These are phyloP conservation scores for Cercospora zeina DNA, from an alignment of 2,329 filamentous ascomycete genomes.

Conservation along the genomic window DNA sequence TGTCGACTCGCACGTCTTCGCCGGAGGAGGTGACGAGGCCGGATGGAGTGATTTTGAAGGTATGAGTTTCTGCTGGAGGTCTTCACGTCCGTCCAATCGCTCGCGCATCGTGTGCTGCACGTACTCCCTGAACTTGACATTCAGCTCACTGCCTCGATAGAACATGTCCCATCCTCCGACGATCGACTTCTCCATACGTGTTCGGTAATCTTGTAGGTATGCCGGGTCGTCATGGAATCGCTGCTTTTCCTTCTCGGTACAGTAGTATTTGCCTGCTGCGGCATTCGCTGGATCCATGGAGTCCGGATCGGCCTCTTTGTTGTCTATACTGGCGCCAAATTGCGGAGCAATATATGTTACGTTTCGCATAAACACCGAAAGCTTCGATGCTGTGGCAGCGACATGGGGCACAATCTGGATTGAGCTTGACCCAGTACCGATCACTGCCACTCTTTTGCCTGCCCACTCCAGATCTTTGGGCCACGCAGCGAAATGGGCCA, in stretches of 20 bases:
- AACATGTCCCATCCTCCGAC: conserved; percentile 32
- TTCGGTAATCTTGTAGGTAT: conserved; percentile 40
- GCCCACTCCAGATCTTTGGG: conserved; percentile 44
- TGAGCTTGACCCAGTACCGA: conserved; percentile 32
- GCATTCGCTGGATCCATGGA: conserved; percentile 25
- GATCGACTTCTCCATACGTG: conserved; percentile 37
- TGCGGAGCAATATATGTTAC: conserved; percentile 41
- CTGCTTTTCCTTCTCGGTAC: conserved; percentile 39
- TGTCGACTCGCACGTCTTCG: conserved; percentile 32
- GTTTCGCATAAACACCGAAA: conserved; percentile 40
- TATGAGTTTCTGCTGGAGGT: conserved; percentile 57
- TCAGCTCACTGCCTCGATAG: conserved; percentile 24
- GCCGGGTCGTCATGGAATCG: conserved; percentile 38
- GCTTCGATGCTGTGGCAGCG: conserved; percentile 36
- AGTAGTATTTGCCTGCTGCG: conserved; percentile 32
- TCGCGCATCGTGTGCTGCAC: conserved; percentile 49
- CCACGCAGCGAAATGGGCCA: conserved; percentile 61
- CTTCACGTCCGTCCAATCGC: conserved; percentile 56
- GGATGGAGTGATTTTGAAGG: conserved; percentile 48
- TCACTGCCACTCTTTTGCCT: conserved; percentile 31
- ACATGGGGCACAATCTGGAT: conserved; percentile 42
- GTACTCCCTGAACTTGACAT: conserved; percentile 25
- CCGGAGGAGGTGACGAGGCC: conserved; percentile 32
- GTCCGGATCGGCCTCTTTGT: conserved; percentile 28
- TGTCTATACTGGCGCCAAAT: conserved; percentile 31